Evolutionary conservation across 805 yeast genomes (phyloP), one percentile per base, ranked within the genome.

Genomic region (Starmerella vaccinii): DNA sequence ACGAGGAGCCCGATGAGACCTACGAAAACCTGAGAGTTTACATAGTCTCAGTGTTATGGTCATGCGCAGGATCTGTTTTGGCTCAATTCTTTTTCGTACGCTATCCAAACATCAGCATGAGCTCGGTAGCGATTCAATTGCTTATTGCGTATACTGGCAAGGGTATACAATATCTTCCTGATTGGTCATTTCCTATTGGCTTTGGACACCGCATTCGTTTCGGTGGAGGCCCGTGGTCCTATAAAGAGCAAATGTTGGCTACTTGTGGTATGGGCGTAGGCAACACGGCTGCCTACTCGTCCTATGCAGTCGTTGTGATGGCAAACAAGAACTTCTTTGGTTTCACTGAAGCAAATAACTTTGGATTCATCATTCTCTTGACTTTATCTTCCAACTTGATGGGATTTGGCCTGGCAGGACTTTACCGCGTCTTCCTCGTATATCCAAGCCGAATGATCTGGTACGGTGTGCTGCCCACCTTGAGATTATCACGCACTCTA

Each of bases 351-450:
- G 41, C 48, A 9, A 9, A 26, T 3, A 26, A 10, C 29, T 26
- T 26, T 26, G 29, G 29, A 26, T 26, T 26, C 29, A 26, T 26
- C 10, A 26, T 12, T 21, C 57, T 78, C 30, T 66, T 80, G 35
- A 66, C 76, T 1, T 55, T 78, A 4, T 71, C 82, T 3, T 71
- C 83, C 2, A 82, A 79, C 61, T 76, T 76, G 52, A 64, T 81
- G 54, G 88, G 86, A 24, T 75, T 78, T 59, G 81, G 83, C 1
- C 73, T 81, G 61, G 84, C 86, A 6, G 81, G 82, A 46, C 59
- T 81, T 26, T 71, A 78, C 72, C 72, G 82, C 59, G 76, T 75
- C 53, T 76, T 81, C 38, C 72, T 71, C 2, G 71, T 79, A 10
- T 77, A 77, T 57, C 80, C 80, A 12, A 64, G 65, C 4, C 64